A percentile compares a stretch with the other conserved stretches of the same genome.
These are phyloP conservation scores for Coemansia guatemalensis DNA, from an alignment of 192 early-diverging fungal species.

Conservation along the genomic window DNA sequence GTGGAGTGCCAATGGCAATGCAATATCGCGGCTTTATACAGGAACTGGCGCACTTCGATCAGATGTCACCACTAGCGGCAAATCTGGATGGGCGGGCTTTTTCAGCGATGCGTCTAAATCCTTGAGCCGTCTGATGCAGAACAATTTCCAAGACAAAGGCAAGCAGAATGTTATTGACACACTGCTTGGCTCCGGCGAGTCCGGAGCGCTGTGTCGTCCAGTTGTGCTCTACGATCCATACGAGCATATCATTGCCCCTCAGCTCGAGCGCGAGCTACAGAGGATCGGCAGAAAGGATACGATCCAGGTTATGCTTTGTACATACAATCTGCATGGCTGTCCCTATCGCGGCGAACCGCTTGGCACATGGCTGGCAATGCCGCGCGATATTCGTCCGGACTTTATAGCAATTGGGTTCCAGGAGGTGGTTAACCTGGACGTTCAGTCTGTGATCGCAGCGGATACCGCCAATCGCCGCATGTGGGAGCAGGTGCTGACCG, in stretches of 20 bases:
- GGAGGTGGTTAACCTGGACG: conserved; percentile 92
- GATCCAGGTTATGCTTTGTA: conserved; percentile 76
- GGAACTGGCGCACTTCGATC: conserved; percentile 96
- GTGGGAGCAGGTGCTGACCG: conserved; percentile 41
- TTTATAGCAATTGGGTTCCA: conserved; percentile 89
- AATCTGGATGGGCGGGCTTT: conserved; percentile 64
- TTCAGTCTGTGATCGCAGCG: conserved; percentile 64
- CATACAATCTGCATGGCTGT: conserved; percentile 92
- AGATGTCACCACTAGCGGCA: conserved; percentile 85
- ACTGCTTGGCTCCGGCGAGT: conserved; percentile 64
- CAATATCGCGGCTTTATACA: conserved; percentile 88
- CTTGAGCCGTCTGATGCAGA: conserved; percentile 90
- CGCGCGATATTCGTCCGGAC: conserved; percentile 61
- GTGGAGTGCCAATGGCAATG: conserved; percentile 91
- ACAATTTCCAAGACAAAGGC: conserved; percentile 93
- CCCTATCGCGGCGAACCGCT: conserved; percentile 60
- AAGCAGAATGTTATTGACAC: conserved; percentile 93
- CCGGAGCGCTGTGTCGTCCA: conserved; percentile 34
- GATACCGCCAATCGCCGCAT: conserved; percentile 60
- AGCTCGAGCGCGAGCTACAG: conserved; percentile 28
- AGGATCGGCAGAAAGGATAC: conserved; percentile 36
- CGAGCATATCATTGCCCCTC: conserved; percentile 23
- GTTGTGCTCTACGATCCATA: conserved; percentile 45
- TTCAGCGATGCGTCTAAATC: conserved; percentile 93
- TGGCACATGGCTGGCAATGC: conserved; percentile 50